These are phyloP conservation scores for Diddensiella caesifluorescens DNA, from an alignment of 805 yeast genomes.

Conservation along the genomic window DNA sequence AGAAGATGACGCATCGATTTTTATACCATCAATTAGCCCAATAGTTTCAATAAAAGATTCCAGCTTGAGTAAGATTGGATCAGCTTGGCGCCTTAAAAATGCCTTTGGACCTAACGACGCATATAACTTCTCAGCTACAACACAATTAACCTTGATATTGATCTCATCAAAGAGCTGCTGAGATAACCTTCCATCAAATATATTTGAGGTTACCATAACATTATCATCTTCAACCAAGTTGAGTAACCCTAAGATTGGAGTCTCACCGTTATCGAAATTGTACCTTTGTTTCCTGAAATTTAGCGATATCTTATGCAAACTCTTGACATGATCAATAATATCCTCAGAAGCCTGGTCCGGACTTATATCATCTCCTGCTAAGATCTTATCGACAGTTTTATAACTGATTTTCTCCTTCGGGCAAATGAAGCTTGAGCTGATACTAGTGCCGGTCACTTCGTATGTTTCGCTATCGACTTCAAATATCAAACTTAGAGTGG, in stretches of 20 bases:
- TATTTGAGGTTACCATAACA: conserved; percentile 63
- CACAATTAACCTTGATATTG: conserved; percentile 71
- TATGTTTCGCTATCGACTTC: conserved; percentile 68
- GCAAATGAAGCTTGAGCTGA: conserved; percentile 63
- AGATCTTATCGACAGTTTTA: conserved; percentile 15
- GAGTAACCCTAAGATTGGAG: conserved; percentile 53
- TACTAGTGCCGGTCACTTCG: conserved; percentile 69
- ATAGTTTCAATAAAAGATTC: conserved; percentile 74
- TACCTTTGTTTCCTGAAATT: conserved; percentile 65
- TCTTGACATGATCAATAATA: conserved; percentile 43
- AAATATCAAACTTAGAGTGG: conserved; percentile 73
- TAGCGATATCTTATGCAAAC: conserved; percentile 57
- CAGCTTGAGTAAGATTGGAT: conserved; percentile 76
- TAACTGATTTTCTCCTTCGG: conserved; percentile 48
- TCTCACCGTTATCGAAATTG: conserved; percentile 39
- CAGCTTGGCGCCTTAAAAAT: conserved; percentile 78
- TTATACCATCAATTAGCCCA: conserved; percentile 40
- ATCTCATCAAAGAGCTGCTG: conserved; percentile 66
- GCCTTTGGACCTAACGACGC: conserved; percentile 75
- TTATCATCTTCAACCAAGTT: conserved; percentile 84
- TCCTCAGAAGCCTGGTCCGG: conserved; percentile 54
- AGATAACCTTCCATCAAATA: conserved; percentile 46
- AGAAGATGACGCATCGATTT: conserved; percentile 68
- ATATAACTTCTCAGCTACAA: conserved; percentile 76
- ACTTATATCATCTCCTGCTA: conserved; percentile 10